These are phyloP conservation scores for Rhynchospora breviuscula DNA, from an alignment of 176 grass and related monocot genomes.

Conservation along the genomic window DNA sequence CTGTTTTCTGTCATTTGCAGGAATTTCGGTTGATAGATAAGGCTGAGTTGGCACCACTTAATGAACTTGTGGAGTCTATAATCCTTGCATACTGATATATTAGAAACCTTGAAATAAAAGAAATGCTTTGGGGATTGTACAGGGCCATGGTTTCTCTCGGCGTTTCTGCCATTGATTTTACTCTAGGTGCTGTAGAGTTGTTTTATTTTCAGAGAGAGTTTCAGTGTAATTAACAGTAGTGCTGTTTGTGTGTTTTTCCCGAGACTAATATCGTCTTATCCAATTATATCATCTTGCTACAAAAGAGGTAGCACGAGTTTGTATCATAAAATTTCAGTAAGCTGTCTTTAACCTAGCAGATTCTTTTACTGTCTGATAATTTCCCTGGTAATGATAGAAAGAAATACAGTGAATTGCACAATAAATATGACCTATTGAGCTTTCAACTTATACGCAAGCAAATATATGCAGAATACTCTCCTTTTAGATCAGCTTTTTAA, in stretches of 20 bases:
- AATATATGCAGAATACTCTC: neutral
- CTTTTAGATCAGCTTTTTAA: neutral
- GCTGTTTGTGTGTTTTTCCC: conserved; percentile 15
- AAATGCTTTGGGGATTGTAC: conserved; percentile 15
- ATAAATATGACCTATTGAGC: neutral
- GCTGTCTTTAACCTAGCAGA: neutral
- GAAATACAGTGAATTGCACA: neutral
- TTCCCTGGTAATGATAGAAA: neutral
- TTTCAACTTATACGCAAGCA: neutral
- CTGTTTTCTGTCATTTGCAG: conserved; percentile 27
- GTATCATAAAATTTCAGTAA: conserved; percentile 15
- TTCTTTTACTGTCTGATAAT: neutral
- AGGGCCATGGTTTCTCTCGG: conserved; percentile 16
- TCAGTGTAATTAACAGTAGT: neutral
- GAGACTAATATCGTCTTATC: neutral
- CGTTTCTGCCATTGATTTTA: conserved; percentile 22
- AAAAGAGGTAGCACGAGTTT: neutral
- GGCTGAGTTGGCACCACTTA: conserved; percentile 69
- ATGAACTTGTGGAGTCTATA: conserved; percentile 68
- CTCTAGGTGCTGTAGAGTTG: neutral
- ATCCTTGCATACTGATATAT: conserved; percentile 23
- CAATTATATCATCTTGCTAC: conserved; percentile 8
- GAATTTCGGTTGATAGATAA: conserved; percentile 79
- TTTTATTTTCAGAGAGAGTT: conserved; percentile 5
- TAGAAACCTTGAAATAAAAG: conserved; percentile 12